Evolutionary conservation across 2,329 filamentous ascomycete species (phyloP).

Genomic region (Trichocomaceae sp.): DNA sequence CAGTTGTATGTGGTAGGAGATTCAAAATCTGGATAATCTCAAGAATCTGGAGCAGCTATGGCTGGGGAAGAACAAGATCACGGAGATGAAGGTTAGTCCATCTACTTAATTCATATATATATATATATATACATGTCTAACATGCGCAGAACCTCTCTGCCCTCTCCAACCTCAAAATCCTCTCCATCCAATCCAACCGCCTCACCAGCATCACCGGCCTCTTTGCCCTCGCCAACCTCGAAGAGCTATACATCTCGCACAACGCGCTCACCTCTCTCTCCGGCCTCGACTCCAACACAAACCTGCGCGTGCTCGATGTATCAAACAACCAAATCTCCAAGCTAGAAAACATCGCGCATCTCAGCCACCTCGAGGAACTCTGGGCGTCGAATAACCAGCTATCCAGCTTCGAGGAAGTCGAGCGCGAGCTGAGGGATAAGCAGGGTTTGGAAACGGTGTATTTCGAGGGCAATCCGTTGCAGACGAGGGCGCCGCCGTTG

Average conservation of each 20-base stretch:
- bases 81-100: conserved; percentile 58
- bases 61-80: conserved; percentile 96
- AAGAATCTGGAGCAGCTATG: conserved; percentile 79
- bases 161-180: conserved; percentile 72
- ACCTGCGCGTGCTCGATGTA: conserved; percentile 75
- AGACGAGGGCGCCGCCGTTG: conserved; percentile 68
- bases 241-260: conserved; percentile 94
- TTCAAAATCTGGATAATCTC: conserved; percentile 74
- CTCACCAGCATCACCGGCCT: conserved; percentile 73
- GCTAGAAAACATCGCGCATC: conserved; percentile 62
- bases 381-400: conserved; percentile 92
- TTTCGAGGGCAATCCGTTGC: conserved; percentile 90
- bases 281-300: conserved; percentile 61
- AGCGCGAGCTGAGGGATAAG: conserved; percentile 72
- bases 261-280: conserved; percentile 75
- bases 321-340: conserved; percentile 78
- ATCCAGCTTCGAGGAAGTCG: conserved; percentile 69
- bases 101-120: no score
- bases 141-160: conserved; percentile 54
- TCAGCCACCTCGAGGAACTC: conserved; percentile 74
- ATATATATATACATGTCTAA: not conserved
- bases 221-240: conserved; percentile 64
- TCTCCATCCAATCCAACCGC: conserved; percentile 93
- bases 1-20: conserved; percentile 49
- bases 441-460: conserved; percentile 80